phyloP scores from a whole-genome alignment of 2,329 filamentous ascomycete species.

The Xylariales sp. region DNA sequence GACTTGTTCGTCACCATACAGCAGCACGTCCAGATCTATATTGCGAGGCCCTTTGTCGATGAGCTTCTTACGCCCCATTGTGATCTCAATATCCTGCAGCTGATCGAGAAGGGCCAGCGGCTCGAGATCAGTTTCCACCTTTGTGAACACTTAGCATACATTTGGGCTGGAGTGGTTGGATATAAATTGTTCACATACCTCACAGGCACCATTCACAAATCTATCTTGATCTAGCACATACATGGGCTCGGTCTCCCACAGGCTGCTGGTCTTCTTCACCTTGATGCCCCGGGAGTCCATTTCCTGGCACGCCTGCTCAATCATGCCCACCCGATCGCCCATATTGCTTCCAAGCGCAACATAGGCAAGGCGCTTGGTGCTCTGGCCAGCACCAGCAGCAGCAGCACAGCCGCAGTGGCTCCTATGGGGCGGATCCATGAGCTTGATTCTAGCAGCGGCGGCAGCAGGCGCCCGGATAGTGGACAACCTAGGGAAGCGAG shows the following conservation, averaged over 20 bases:
- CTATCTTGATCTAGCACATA: conserved; percentile 85
- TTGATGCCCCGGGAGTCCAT: conserved; percentile 71
- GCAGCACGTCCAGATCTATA: conserved; percentile 88
- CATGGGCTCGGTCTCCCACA: conserved; percentile 97
- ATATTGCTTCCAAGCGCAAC: conserved; percentile 92
- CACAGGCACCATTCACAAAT: conserved; percentile 90
- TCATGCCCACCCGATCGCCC: conserved; percentile 77
- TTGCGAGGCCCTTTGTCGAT: conserved; percentile 93
- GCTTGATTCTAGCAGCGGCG: neutral
- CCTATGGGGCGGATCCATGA: no score
- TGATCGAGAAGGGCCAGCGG: conserved; percentile 74
- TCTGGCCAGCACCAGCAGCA: conserved; percentile 12
- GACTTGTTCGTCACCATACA: conserved; percentile 68
- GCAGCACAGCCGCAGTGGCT: conserved; percentile 21
- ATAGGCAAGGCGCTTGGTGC: conserved; percentile 53
- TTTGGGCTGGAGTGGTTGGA: conserved; percentile 1
- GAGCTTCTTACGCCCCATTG: conserved; percentile 74
- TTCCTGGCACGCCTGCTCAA: conserved; percentile 75
- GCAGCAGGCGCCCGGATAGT: neutral
- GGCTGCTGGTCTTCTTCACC: conserved; percentile 74
- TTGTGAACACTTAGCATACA: conserved; percentile 8
- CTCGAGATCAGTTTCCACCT: conserved; percentile 77
- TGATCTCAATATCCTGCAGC: conserved; percentile 79
- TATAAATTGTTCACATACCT: conserved; percentile 53
- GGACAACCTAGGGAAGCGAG: neutral